phyloP scores from a whole-genome alignment of 495 filamentous ascomycete genomes.

The Lichenothelia convexa region DNA sequence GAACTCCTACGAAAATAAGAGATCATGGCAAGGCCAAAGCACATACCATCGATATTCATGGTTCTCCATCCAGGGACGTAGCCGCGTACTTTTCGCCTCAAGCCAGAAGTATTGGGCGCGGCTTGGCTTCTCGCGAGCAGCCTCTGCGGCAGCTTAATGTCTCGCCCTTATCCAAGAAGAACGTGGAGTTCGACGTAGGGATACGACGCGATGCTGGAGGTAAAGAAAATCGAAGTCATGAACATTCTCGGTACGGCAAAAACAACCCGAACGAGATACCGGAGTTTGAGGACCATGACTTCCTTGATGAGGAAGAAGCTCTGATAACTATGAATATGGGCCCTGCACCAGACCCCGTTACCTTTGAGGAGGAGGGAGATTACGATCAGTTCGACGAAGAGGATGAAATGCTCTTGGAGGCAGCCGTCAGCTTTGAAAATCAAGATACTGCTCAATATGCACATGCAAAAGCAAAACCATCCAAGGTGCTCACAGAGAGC shows the following conservation, averaged over 20 bases:
- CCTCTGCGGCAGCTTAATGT: not conserved
- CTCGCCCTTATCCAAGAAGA: not conserved
- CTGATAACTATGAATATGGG: conserved; percentile 14
- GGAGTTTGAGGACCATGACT: too few relatives aligned
- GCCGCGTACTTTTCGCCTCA: conserved; percentile 8
- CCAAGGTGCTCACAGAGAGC: conserved; percentile 35
- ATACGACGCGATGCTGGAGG: not conserved
- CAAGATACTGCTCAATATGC: conserved; percentile 14
- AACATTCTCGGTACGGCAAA: not conserved
- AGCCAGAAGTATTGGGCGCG: not conserved
- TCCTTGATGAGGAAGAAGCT: conserved; percentile 1
- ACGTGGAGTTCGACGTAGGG: not conserved
- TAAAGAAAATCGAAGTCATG: not conserved
- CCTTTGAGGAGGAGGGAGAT: conserved; percentile 10
- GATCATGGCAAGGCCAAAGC: not conserved
- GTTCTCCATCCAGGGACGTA: not conserved
- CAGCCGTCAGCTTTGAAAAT: conserved; percentile 37
- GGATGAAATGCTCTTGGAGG: conserved; percentile 50
- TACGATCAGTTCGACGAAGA: conserved; percentile 30
- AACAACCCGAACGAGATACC: conserved; percentile 2
- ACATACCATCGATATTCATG: conserved; percentile 1
- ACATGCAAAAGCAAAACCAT: conserved; percentile 14
- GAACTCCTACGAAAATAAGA: conserved; percentile 6
- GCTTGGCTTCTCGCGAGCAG: conserved; percentile 1
- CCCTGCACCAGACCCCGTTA: conserved; percentile 8